These are phyloP conservation scores for Colletotrichum scovillei DNA, from an alignment of 2,329 filamentous ascomycete species.

Conservation along the genomic window DNA sequence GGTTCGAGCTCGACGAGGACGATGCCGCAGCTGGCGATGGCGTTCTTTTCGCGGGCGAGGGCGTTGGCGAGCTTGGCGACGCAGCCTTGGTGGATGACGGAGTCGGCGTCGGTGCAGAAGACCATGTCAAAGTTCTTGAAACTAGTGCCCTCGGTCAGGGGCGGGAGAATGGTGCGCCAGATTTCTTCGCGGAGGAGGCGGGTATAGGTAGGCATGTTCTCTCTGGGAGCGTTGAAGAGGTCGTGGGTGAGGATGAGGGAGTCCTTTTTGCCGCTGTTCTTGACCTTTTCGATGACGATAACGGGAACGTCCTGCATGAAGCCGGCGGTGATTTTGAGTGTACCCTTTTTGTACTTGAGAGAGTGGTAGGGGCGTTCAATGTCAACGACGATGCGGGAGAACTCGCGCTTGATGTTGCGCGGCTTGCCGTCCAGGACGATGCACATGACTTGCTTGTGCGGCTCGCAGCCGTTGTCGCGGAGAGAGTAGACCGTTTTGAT, in stretches of 20 bases:
- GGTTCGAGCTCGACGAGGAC: constrained; percentile 18
- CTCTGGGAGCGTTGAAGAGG: constrained; percentile 11
- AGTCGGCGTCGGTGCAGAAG: constrained; percentile 19
- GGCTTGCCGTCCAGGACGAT: constrained; percentile 15
- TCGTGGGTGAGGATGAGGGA: constrained; percentile 16
- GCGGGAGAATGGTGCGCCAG: neutral
- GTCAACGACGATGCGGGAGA: constrained; percentile 15
- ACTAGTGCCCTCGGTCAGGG: constrained; percentile 1
- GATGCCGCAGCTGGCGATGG: constrained; percentile 1
- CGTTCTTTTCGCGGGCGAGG: constrained; percentile 3
- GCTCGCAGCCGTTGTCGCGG: constrained; percentile 10
- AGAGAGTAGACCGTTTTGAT: constrained; percentile 20
- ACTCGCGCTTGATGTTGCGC: constrained; percentile 8
- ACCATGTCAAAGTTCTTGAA: constrained; percentile 18
- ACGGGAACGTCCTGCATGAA: constrained; percentile 21
- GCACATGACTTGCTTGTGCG: constrained; percentile 16
- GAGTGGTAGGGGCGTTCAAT: constrained; percentile 19
- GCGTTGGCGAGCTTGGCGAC: constrained; percentile 20
- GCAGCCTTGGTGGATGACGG: constrained; percentile 14
- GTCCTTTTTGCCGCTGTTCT: constrained; percentile 17
- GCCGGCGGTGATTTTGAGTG: constrained; percentile 8
- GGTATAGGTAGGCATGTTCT: constrained; percentile 7
- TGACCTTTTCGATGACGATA: constrained; percentile 19
- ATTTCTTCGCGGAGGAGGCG: constrained; percentile 6
- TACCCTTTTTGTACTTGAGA: constrained; percentile 12